phyloP scores from a whole-genome alignment of 2,329 filamentous ascomycete species.

The Exophiala xenobiotica region DNA sequence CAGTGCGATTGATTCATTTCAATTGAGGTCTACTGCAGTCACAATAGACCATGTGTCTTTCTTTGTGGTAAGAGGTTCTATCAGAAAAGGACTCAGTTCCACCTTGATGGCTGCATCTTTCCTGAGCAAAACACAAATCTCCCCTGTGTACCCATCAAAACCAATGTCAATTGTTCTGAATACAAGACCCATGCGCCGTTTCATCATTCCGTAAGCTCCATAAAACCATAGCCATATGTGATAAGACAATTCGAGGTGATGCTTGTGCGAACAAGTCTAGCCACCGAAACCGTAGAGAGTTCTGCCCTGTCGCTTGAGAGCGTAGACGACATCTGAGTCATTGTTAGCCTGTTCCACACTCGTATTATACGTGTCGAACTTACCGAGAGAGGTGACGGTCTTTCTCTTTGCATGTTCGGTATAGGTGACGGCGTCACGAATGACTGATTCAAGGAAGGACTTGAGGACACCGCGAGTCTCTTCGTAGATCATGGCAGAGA shows the following conservation, averaged over 20 bases:
- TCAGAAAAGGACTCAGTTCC: slow-evolving; percentile 10
- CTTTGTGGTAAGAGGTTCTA: too few species aligned
- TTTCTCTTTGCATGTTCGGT: slow-evolving; percentile 80
- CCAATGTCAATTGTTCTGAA: slow-evolving; percentile 15
- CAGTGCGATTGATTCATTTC: not conserved
- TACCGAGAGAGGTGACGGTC: slow-evolving; percentile 65
- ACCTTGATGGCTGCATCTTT: slow-evolving; percentile 11
- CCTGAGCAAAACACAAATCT: slow-evolving; percentile 12
- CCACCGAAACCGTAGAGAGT: slow-evolving; percentile 78
- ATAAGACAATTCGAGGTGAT: slow-evolving; percentile 14
- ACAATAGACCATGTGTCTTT: slow-evolving; percentile 18
- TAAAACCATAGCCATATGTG: slow-evolving; percentile 16
- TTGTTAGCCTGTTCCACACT: slow-evolving; percentile 4
- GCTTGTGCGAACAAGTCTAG: slow-evolving; percentile 48
- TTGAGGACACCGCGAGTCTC: slow-evolving; percentile 75
- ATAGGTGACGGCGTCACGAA: slow-evolving; percentile 75
- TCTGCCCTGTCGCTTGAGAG: slow-evolving; percentile 67
- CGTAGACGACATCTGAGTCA: slow-evolving; percentile 60
- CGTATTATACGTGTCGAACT: slow-evolving; percentile 1
- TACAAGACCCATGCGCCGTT: slow-evolving; percentile 19
- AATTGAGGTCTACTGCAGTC: slow-evolving; percentile 7
- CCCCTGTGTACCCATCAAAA: slow-evolving; percentile 4
- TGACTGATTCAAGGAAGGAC: slow-evolving; percentile 72
- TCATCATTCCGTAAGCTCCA: slow-evolving; percentile 25
- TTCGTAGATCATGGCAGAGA: slow-evolving; percentile 86